phyloP scores from a whole-genome alignment of 208 protist genomes.

The Tritrichomonas musculus region DNA sequence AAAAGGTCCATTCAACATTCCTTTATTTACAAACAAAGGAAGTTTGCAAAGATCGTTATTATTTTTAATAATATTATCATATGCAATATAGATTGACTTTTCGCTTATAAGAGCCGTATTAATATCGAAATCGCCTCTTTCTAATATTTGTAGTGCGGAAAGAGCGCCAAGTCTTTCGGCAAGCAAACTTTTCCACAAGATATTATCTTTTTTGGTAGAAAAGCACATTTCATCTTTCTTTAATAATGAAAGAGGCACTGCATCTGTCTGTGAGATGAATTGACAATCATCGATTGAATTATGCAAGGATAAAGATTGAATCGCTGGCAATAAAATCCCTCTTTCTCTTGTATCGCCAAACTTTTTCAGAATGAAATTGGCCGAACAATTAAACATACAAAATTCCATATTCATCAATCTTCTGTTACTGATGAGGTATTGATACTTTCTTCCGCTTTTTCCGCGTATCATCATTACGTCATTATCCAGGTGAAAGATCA shows the following conservation, averaged over 20 bases:
- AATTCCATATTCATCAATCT: background rate
- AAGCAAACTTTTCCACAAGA: background rate
- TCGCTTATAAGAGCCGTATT: background rate
- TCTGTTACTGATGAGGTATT: background rate
- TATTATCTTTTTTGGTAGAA: background rate
- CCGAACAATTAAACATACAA: background rate
- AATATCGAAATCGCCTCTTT: background rate
- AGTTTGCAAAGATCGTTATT: background rate
- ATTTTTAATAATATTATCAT: background rate
- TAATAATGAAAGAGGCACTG: background rate
- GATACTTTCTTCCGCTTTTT: background rate
- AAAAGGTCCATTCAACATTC: background rate
- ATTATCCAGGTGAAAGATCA: no score
- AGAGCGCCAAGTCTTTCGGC: background rate
- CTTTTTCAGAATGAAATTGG: background rate
- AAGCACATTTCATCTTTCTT: background rate
- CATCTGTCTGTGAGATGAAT: background rate
- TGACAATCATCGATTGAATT: no score
- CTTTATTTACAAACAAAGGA: background rate
- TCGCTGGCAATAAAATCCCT: background rate
- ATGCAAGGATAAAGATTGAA: background rate
- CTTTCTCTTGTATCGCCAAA: background rate
- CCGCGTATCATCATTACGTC: background rate
- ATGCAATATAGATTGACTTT: background rate
- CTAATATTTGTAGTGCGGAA: background rate